Base-by-base conservation (phyloP, 805 yeast species). In the Zygoascus flipseniorum region DNA sequence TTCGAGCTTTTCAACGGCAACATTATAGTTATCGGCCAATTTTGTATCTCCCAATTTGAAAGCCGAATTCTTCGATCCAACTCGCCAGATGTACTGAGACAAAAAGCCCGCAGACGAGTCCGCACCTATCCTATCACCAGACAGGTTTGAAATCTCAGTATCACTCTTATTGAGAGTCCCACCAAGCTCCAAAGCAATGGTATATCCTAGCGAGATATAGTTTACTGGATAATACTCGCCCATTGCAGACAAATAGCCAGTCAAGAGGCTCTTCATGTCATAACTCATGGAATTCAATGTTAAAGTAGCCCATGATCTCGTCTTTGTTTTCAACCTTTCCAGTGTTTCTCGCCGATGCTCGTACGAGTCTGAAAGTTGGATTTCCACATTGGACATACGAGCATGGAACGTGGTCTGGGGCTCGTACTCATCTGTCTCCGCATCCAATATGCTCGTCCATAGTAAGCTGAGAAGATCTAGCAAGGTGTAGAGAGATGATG, bases 181-280 rank as follows among this genome's bases (percentile, higher is more conserved):
- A 1, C 96, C 95, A 83, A 89, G 78, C 59, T 87, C 93, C 54
- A 90, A 72, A 0, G 99, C 98, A 74, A 92, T 87, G 0, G 95
- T 83, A 48, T 89, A 84, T 52, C 98, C 98, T 62, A 78, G 82
- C 53, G 86, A 83, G 43, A 86, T 77, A 61, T 71, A 60, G 67
- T 76, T 58, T 66, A 64, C 57, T 62, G 69, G 57, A 61, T 70
- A 53, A 61, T 65, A 54, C 16, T 63, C 67, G 26, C 74, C 71
- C 59, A 70, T 60, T 31, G 73, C 76, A 1, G 88, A 76, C 2
- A 89, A 79, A 62, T 92, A 93, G 0, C 85, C 74, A 62, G 87
- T 93, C 47, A 93, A 73, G 58, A 92, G 73, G 45, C 89, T 80
- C 66, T 86, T 89, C 65, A 86, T 77, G 61, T 90, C 96, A 50